Evolutionary conservation across 2,329 filamentous ascomycete species (phyloP), one percentile per base, ranked within the genome.

Genomic region (Lachnellula cervina): DNA sequence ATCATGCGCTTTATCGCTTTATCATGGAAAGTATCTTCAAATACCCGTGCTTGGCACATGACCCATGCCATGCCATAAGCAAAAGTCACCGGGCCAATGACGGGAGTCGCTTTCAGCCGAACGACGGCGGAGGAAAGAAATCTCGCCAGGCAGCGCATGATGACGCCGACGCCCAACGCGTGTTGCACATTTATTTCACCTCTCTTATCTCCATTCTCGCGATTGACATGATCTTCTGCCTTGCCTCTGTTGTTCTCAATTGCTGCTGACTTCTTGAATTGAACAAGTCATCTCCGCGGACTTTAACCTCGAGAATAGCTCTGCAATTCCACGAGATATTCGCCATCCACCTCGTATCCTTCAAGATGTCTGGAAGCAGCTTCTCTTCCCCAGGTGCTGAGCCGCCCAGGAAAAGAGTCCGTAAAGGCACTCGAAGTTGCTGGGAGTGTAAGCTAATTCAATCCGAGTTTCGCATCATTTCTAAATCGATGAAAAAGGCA

Each of bases 401-500:
- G 21, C 62, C 61, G 19, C 65, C 62, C 19, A 60, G 62, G 46
- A 68, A 69, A 47, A 61, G 66, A 48, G 57, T 69, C 6, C 55
- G 68, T 11, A 82, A 81, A 52, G 80, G 80, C n/a, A 83, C 80
- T 0, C 72, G 69, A 28, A 81, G 78, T 54, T 83, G 80, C 65
- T 82, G 80, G 79, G 79, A 82, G 60, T 83, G 80, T 72, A 80
- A 80, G 66, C 19, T 40, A 35, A 11, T 32, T 28, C 48, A 21
- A 45, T 11, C 17, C 23, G 19, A 13, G 48, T 34, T 38, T 47
- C 40, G 43, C 28, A 56, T 55, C 25, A 52, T 52, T 51, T 50
- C 44, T 56, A 43, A 28, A 54, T 43, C 17, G 49, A n/a, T 16
- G 19, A 38, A 43, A 43, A 55, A 66, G 65, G 63, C 57, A 69